Conservation (phyloP, 306 rosid species). For the Rosa multiflora region DNA sequence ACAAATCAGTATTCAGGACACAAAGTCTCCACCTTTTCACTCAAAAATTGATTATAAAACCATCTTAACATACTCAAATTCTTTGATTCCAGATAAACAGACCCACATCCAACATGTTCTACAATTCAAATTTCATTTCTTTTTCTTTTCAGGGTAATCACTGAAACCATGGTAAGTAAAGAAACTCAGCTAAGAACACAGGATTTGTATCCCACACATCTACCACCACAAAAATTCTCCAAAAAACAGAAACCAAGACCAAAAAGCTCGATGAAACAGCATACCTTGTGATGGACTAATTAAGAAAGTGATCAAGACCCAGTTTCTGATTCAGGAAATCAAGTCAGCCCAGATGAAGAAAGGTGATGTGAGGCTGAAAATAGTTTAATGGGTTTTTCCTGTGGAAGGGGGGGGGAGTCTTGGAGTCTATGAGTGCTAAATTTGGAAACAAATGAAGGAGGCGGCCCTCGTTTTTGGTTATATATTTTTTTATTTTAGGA, state of each 20-base stretch:
- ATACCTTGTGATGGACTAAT: conserved; percentile 27
- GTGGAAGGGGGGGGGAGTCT: background rate
- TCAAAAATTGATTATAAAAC: background rate
- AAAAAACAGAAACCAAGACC: background rate
- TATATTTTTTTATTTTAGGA: background rate
- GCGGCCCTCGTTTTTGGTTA: background rate
- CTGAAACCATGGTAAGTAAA: background rate
- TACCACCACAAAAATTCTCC: background rate
- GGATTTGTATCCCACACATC: background rate
- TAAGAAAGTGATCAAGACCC: conserved; percentile 17
- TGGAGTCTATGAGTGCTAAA: background rate
- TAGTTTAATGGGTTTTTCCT: background rate
- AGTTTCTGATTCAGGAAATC: conserved; percentile 20
- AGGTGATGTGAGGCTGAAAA: background rate
- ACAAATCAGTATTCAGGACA: background rate
- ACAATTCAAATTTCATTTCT: background rate
- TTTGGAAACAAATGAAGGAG: background rate
- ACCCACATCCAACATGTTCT: background rate
- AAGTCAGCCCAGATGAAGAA: conserved; percentile 30
- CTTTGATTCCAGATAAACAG: background rate
- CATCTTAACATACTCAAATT: background rate
- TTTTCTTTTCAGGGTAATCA: background rate
- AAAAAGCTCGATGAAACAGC: background rate
- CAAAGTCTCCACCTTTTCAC: background rate
- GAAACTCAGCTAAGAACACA: background rate